Conservation (phyloP, 805 yeast genomes). For the Saturnispora hagleri region DNA sequence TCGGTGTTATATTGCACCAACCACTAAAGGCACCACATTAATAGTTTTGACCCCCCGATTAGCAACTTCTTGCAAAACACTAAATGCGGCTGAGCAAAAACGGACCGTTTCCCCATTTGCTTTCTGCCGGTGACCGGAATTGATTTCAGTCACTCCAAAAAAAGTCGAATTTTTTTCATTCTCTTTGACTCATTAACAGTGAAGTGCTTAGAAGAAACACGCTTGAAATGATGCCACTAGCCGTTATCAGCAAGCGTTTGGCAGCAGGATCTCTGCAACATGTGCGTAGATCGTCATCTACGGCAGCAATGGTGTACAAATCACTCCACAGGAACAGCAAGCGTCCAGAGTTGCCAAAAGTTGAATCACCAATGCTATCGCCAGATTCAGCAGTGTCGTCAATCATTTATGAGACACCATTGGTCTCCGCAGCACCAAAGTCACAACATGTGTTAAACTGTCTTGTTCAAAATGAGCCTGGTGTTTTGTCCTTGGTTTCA, state of each 20-base stretch:
- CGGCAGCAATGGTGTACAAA: conserved; percentile 92
- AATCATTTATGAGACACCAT: conserved; percentile 85
- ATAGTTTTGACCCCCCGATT: no score
- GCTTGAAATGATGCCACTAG: not conserved
- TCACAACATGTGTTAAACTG: conserved; percentile 91
- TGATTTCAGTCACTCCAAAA: not conserved
- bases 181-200: not conserved
- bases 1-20: no score
- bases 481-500: conserved; percentile 86
- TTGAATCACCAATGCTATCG: conserved; percentile 90
- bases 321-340: conserved; percentile 77
- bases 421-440: conserved; percentile 48
- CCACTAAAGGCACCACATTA: no score
- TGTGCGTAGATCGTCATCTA: conserved; percentile 45
- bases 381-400: conserved; percentile 96
- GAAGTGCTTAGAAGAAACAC: not conserved
- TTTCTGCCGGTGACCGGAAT: not conserved
- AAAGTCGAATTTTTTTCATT: not conserved
- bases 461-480: conserved; percentile 97
- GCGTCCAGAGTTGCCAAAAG: conserved; percentile 86
- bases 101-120: not conserved
- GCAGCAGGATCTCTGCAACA: not conserved
- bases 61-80: no score
- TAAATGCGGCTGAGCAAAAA: not conserved
- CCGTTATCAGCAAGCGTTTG: conserved; percentile 2